These are phyloP conservation scores for Podospora fimiseda DNA, from an alignment of 495 filamentous ascomycete genomes.

Conservation along the genomic window DNA sequence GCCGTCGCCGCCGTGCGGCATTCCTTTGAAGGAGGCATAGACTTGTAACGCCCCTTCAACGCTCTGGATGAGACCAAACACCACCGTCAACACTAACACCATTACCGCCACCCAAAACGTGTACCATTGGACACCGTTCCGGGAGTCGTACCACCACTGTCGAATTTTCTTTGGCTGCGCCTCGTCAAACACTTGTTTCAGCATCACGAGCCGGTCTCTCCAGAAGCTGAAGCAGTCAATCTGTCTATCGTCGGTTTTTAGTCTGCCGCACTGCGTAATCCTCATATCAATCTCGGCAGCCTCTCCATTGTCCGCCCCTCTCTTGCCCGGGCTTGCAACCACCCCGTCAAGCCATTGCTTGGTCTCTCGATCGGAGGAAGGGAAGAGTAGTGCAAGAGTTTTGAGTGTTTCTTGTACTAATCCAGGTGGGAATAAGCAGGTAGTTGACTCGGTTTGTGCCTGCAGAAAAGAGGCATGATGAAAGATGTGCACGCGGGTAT, in stretches of 20 bases:
- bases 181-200: slow-evolving; percentile 50
- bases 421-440: slow-evolving; percentile 22
- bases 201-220: slow-evolving; percentile 44
- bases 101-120: slow-evolving; percentile 43
- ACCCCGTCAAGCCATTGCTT: slow-evolving; percentile 12
- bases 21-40: background rate
- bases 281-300: background rate
- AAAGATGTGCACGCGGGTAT: slow-evolving; percentile 37
- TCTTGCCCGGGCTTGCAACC: background rate
- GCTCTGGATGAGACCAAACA: slow-evolving; percentile 46
- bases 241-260: background rate
- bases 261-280: background rate
- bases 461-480: slow-evolving; percentile 39
- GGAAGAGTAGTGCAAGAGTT: slow-evolving; percentile 42
- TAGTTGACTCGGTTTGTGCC: slow-evolving; percentile 9
- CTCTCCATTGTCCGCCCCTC: background rate
- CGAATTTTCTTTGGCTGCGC: slow-evolving; percentile 35
- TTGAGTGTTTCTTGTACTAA: slow-evolving; percentile 41
- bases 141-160: slow-evolving; percentile 48
- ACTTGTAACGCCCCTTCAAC: background rate
- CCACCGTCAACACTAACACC: slow-evolving; percentile 40
- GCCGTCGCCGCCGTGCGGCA: background rate
- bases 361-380: slow-evolving; percentile 23
- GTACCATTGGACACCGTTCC: slow-evolving; percentile 48
- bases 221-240: slow-evolving; percentile 44